Conservation (phyloP, 2,329 filamentous ascomycete genomes). For the Didymella exigua region DNA sequence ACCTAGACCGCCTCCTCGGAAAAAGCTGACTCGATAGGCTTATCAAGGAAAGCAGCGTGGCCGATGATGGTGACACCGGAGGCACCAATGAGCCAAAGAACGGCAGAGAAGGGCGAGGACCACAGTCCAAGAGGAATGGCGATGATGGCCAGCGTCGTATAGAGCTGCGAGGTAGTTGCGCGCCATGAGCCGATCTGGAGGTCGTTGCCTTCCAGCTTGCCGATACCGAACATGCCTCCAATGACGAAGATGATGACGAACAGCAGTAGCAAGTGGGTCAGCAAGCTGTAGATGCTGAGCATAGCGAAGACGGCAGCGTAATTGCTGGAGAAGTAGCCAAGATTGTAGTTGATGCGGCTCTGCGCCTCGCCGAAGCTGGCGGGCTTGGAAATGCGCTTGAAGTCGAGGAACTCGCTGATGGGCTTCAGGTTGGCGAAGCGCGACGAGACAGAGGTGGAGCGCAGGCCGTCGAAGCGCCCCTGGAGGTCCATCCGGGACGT, state of each 20-base stretch:
- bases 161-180: slow-evolving; percentile 89
- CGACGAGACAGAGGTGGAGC: slow-evolving; percentile 75
- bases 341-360: slow-evolving; percentile 94
- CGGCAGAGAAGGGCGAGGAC: slow-evolving; percentile 81
- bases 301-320: slow-evolving; percentile 93
- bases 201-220: slow-evolving; percentile 86
- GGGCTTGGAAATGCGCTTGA: slow-evolving; percentile 95
- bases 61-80: slow-evolving; percentile 92
- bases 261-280: slow-evolving; percentile 84
- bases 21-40: slow-evolving; percentile 99
- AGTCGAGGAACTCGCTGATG: slow-evolving; percentile 89
- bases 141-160: slow-evolving; percentile 83
- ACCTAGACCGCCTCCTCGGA: slow-evolving; percentile 99
- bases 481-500: slow-evolving; percentile 87
- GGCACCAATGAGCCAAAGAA: slow-evolving; percentile 95
- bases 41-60: slow-evolving; percentile 95
- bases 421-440: slow-evolving; percentile 93
- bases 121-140: slow-evolving; percentile 83
- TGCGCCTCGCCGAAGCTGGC: slow-evolving; percentile 89
- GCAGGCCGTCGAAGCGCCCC: slow-evolving; percentile 83
- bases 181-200: slow-evolving; percentile 82
- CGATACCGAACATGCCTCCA: slow-evolving; percentile 87
- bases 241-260: slow-evolving; percentile 92
- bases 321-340: slow-evolving; percentile 97
- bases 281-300: slow-evolving; percentile 92